These are phyloP conservation scores for Fusarium transvaalense DNA, from an alignment of 2,329 filamentous ascomycete genomes.

Conservation along the genomic window DNA sequence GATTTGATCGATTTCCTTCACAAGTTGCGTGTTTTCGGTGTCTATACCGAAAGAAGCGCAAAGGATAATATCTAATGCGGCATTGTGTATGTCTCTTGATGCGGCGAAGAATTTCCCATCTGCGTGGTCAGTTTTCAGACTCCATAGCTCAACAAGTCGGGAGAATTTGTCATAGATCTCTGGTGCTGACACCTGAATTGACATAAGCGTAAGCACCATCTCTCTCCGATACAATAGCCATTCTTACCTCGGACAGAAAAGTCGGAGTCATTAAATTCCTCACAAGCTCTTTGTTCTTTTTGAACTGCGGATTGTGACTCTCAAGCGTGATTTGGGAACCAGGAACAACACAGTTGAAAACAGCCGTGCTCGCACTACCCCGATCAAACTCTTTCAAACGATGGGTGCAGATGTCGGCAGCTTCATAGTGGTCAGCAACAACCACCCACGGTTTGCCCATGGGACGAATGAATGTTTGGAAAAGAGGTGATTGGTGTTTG, in stretches of 20 bases:
- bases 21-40: constrained; percentile 12
- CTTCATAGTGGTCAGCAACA: constrained; percentile 36
- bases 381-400: constrained; percentile 36
- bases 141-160: constrained; percentile 18
- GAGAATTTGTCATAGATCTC: constrained; percentile 38
- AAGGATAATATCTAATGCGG: constrained; percentile 28
- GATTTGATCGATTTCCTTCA: constrained; percentile 21
- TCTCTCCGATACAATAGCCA: rapidly evolving
- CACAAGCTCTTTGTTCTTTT: constrained; percentile 38
- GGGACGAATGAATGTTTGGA: constrained; percentile 30
- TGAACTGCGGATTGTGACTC: constrained; percentile 31
- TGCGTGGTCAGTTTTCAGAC: constrained; percentile 9
- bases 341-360: constrained; percentile 26
- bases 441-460: constrained; percentile 32
- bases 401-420: constrained; percentile 27
- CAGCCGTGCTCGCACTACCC: constrained; percentile 8
- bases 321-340: constrained; percentile 23
- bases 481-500: constrained; percentile 27
- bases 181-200: constrained; percentile 21
- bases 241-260: constrained; percentile 24
- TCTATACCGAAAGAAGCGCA: constrained; percentile 25
- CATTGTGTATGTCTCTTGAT: constrained; percentile 24
- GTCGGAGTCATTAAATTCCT: constrained; percentile 35
- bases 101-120: constrained; percentile 16
- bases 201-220: background rate